A percentile compares a stretch with the other conserved stretches of the same genome.
phyloP scores from a whole-genome alignment of 257 asterid species.

The Anisodus tanguticus region DNA sequence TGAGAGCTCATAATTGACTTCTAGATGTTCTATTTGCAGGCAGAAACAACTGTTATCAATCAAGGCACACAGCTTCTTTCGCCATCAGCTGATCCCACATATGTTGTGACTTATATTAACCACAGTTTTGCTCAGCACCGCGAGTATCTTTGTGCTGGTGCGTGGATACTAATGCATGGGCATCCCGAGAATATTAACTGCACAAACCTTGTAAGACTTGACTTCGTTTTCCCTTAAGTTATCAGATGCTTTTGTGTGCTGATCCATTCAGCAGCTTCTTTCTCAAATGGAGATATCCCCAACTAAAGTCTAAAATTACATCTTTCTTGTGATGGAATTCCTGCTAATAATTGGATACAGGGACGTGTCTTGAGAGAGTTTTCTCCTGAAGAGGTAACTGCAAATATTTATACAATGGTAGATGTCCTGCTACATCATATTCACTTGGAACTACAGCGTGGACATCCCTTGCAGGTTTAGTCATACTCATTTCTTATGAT shows the following conservation, averaged over 20 bases:
- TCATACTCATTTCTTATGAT: slow-evolving; percentile 32
- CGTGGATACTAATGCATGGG: slow-evolving; percentile 90
- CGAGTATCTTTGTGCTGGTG: slow-evolving; percentile 94
- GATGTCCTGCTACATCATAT: slow-evolving; percentile 91
- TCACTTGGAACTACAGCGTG: slow-evolving; percentile 83
- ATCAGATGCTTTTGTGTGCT: background rate
- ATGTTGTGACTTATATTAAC: slow-evolving; percentile 77
- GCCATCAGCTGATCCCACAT: slow-evolving; percentile 79
- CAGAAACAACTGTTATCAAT: slow-evolving; percentile 85
- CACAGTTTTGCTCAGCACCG: slow-evolving; percentile 91
- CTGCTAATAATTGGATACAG: slow-evolving; percentile 50
- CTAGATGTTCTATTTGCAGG: slow-evolving; percentile 55
- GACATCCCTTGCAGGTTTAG: slow-evolving; percentile 89
- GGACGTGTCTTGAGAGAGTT: slow-evolving; percentile 90
- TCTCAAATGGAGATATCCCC: slow-evolving; percentile 25
- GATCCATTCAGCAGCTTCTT: slow-evolving; percentile 12
- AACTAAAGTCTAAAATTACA: background rate
- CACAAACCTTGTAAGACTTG: slow-evolving; percentile 75
- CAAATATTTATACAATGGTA: slow-evolving; percentile 91
- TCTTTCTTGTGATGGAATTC: slow-evolving; percentile 29
- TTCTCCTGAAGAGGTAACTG: slow-evolving; percentile 98
- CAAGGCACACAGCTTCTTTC: slow-evolving; percentile 97
- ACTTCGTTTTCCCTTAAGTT: slow-evolving; percentile 6
- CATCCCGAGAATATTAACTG: slow-evolving; percentile 93
- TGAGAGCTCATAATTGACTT: background rate